Evolutionary conservation across 768 basidiomycete genomes (phyloP).

Genomic region (Hygrophorus pudorinus): DNA sequence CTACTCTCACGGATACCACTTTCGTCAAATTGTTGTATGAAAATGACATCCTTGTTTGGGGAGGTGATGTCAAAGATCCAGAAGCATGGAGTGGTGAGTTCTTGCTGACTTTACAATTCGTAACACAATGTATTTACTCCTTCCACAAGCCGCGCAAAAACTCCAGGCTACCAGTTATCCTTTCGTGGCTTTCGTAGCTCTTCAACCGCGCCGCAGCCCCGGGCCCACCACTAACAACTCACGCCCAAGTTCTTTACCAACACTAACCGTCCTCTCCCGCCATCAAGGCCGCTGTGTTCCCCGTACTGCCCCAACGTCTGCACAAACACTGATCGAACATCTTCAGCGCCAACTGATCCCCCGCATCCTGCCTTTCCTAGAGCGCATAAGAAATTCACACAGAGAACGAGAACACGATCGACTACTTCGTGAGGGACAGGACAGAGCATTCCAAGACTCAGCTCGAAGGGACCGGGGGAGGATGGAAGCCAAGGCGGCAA

Average conservation of each 20-base stretch:
- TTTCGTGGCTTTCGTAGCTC: conserved; percentile 83
- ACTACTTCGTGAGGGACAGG: conserved; percentile 68
- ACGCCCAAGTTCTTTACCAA: conserved; percentile 27
- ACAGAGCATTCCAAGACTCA: conserved; percentile 63
- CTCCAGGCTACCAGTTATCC: conserved; percentile 87
- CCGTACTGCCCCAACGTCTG: conserved; percentile 44
- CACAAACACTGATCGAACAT: conserved; percentile 52
- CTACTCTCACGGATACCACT: conserved; percentile 63
- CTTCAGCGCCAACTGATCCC: conserved; percentile 68
- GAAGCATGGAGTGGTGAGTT: conserved; percentile 67
- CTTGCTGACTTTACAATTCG: conserved; percentile 5
- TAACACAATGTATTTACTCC: not conserved
- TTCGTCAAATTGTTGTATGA: conserved; percentile 62
- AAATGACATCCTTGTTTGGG: conserved; percentile 82
- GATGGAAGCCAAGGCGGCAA: conserved; percentile 13
- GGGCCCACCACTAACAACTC: conserved; percentile 24
- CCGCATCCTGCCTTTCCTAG: conserved; percentile 68
- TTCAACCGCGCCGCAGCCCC: conserved; percentile 62
- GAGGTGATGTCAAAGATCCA: conserved; percentile 75
- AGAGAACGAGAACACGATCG: conserved; percentile 46
- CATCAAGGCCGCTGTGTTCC: conserved; percentile 57
- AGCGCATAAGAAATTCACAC: conserved; percentile 42
- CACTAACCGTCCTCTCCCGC: conserved; percentile 76
- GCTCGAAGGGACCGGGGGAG: conserved; percentile 50
- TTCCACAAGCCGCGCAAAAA: conserved; percentile 45